Evolutionary conservation across 306 rosid species (phyloP).

Genomic region (Cucurbita pepo): DNA sequence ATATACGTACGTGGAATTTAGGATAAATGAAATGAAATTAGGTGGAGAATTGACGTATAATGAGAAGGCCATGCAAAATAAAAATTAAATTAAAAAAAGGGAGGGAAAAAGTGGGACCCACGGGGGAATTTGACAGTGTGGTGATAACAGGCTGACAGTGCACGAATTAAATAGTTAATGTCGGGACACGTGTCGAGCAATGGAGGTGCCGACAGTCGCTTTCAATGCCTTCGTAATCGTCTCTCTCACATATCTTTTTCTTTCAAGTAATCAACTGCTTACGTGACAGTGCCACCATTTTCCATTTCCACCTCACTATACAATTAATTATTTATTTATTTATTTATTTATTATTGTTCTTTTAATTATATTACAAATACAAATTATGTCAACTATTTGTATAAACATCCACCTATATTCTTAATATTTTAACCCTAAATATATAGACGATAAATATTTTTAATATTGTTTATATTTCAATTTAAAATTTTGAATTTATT

Average conservation of each 20-base stretch:
- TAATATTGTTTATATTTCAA: too few relatives aligned
- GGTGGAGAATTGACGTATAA: not conserved
- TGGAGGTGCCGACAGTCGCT: conserved; percentile 26
- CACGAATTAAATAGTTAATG: not conserved
- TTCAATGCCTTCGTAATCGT: not conserved
- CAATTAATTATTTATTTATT: not conserved
- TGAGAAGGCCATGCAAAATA: not conserved
- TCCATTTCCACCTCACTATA: not conserved
- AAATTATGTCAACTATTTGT: too few relatives aligned
- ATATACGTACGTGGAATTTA: too few relatives aligned
- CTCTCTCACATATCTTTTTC: not conserved
- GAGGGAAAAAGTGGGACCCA: not conserved
- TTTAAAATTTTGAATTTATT: too few relatives aligned
- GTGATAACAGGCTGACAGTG: not conserved
- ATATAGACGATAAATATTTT: too few relatives aligned
- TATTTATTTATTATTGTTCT: too few relatives aligned
- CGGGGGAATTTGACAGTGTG: not conserved
- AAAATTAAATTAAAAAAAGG: not conserved
- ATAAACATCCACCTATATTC: too few relatives aligned
- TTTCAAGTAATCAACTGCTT: not conserved
- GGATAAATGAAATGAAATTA: not conserved
- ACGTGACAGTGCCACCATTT: not conserved
- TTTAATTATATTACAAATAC: too few relatives aligned
- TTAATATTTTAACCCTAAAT: too few relatives aligned
- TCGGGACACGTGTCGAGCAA: conserved; percentile 1